Conservation (phyloP, 208 protist species). For the Herpetomonas tarakana region DNA sequence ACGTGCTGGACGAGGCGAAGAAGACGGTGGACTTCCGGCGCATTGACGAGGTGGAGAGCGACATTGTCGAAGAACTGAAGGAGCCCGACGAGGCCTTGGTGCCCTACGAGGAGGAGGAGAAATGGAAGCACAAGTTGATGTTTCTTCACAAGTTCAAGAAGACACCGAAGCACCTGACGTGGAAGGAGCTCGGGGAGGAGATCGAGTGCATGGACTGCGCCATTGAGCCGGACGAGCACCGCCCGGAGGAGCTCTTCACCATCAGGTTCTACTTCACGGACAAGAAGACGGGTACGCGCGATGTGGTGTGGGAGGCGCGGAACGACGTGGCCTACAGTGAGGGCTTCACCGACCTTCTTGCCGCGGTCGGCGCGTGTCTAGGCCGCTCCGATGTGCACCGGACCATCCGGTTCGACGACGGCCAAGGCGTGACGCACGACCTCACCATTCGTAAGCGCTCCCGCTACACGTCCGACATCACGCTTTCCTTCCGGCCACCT, state of each 20-base stretch:
- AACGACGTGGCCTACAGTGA: constrained; percentile 86
- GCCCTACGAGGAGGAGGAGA: constrained; percentile 73
- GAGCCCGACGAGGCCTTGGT: constrained; percentile 67
- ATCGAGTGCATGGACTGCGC: constrained; percentile 88
- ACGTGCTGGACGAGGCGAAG: constrained; percentile 64
- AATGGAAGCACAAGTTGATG: constrained; percentile 89
- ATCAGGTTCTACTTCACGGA: constrained; percentile 83
- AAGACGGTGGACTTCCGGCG: constrained; percentile 81
- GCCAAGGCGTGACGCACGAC: constrained; percentile 61
- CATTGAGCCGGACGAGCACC: constrained; percentile 84
- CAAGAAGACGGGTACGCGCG: constrained; percentile 67
- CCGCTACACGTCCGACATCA: constrained; percentile 83
- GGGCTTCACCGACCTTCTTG: constrained; percentile 83
- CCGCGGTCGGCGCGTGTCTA: constrained; percentile 77
- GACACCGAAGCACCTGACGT: constrained; percentile 85
- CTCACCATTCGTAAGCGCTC: constrained; percentile 80
- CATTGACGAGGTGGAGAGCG: constrained; percentile 88
- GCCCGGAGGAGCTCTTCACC: constrained; percentile 86
- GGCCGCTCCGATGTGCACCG: constrained; percentile 81
- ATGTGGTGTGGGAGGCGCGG: constrained; percentile 66
- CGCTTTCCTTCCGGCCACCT: constrained; percentile 71
- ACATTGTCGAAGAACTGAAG: constrained; percentile 57
- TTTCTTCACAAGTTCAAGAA: constrained; percentile 87
- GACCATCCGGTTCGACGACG: constrained; percentile 89
- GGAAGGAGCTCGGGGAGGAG: constrained; percentile 84